Base-by-base conservation (phyloP, 164 flowering plant species). In the Chloranthus sessilifolius region DNA sequence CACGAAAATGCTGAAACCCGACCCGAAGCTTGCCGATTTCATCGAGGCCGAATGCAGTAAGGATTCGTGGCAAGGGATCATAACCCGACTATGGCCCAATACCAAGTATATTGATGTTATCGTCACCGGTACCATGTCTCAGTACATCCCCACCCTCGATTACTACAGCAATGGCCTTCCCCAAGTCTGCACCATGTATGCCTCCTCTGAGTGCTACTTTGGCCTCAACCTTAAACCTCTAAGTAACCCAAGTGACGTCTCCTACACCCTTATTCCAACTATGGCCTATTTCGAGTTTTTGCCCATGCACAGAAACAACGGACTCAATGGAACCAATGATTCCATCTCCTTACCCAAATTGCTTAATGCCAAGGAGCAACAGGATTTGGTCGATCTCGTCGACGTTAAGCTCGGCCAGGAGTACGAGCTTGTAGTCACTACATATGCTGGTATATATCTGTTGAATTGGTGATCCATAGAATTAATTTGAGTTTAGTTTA, bases 121-220 rank as follows among this genome's bases (percentile, higher is more conserved):
- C 26, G 95, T 88, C 53, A 92, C 98, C 0, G 98, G 98, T 38
- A 84, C 98, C 52, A 92, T 92, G 96, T 86, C 98, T 12, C 98
- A 92, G 69, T 92, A 92, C 55, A 88, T 83, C 21, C 88, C 95
- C 1, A 88, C 81, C 1, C 82, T 92, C 4, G 94, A 92, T 55
- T 82, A 80, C 49, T 92, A 92, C 38, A 81, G 96, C 71, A 79
- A 84, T 64, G 87, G 83, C 15, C 74, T 92, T 7, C 98, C 98
- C 8, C 71, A 88, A 4, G 94, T 89, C 0, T 92, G 95, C 71
- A 86, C 98, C 28, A 88, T 92, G 95, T 92, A 92, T 61, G 98
- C 94, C 0, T 92, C 98, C 1, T 85, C 95, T 0, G 96, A 92
- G 74, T 88, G 96, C 47, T 92, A 85, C 56, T 88, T 88, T 39